Evolutionary conservation across 805 yeast species (phyloP).

Genomic region (Ascoidea rubescens): DNA sequence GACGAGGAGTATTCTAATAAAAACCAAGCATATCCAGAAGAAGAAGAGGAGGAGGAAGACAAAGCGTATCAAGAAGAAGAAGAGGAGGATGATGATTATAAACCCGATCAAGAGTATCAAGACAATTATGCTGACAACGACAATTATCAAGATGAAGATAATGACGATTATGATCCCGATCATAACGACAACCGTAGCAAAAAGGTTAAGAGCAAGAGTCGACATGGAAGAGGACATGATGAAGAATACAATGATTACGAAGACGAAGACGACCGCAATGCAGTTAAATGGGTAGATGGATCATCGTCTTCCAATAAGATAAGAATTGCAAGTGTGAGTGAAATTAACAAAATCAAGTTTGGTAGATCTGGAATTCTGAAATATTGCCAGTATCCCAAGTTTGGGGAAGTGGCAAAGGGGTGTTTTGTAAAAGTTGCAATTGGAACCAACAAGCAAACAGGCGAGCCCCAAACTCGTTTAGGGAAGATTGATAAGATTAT

Average conservation of each 20-base stretch:
- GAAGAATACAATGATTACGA: slow-evolving; percentile 16
- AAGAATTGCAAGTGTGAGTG: slow-evolving; percentile 34
- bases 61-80: slow-evolving; percentile 15
- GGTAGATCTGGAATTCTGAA: slow-evolving; percentile 68
- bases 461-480: slow-evolving; percentile 62
- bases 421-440: slow-evolving; percentile 76
- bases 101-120: slow-evolving; percentile 9
- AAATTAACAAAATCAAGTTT: slow-evolving; percentile 58
- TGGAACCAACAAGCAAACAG: slow-evolving; percentile 51
- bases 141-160: slow-evolving; percentile 21
- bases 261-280: slow-evolving; percentile 26
- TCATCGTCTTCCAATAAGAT: slow-evolving; percentile 12
- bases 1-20: slow-evolving; percentile 8
- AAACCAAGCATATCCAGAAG: slow-evolving; percentile 9
- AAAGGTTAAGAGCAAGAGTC: too few relatives aligned
- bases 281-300: slow-evolving; percentile 34
- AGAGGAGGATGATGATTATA: slow-evolving; percentile 18
- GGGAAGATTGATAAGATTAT: slow-evolving; percentile 64
- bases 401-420: slow-evolving; percentile 53
- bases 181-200: not conserved
- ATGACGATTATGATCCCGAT: slow-evolving; percentile 25
- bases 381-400: slow-evolving; percentile 72
- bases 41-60: slow-evolving; percentile 22
- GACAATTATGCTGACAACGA: slow-evolving; percentile 11
- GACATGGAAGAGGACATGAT: too few relatives aligned